Base-by-base conservation (phyloP, 495 filamentous ascomycete genomes). In the Aspergillus bridgeri region DNA sequence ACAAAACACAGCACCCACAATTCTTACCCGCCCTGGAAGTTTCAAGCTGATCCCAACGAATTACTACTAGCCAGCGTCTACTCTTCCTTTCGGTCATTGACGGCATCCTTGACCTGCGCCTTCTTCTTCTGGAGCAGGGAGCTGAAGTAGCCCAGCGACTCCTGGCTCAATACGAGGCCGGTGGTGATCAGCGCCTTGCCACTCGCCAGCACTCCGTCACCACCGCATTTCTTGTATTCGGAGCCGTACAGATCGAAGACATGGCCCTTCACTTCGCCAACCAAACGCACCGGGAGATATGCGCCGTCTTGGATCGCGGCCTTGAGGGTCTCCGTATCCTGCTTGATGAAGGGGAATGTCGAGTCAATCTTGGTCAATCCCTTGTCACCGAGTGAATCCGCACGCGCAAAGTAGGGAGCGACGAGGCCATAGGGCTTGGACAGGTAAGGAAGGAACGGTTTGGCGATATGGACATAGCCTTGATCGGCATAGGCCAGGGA, bases 291-390 rank as follows among this genome's bases (percentile, higher is more conserved):
- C 15, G 92, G 92, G 65, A 86, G 82, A 59, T 78, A 80, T 29
- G 85, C 82, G n/a, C 81, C 72, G 59, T 82, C 76, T 63, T 84
- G 78, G 65, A 89, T 81, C 13, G 83, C 85, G 57, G 73, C 78
- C 68, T 85, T 82, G 56, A 98, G 80, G 69, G 89, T 89, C 42
- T 84, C 74, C 9, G 91, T 92, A 20, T 92, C 86, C 72, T 96
- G 88, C 78, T 91, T 96, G 63, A 98, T 84, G 65, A 89, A 81
- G 24, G 94, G 94, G 77, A 96, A 91, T 58, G 76, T 84, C 53
- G 79, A 67, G 58, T 98, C 94, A 61, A 97, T 82, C 62, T 83
- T 84, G 56, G 65, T 78, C 60, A 98, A 81, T 17, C 88, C 82
- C 63, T 80, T 75, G 74, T 92, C 86, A 63, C 89, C 94, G 48